Base-by-base conservation (phyloP, 2,329 filamentous ascomycete species). In the Penicillium hesseltinei region DNA sequence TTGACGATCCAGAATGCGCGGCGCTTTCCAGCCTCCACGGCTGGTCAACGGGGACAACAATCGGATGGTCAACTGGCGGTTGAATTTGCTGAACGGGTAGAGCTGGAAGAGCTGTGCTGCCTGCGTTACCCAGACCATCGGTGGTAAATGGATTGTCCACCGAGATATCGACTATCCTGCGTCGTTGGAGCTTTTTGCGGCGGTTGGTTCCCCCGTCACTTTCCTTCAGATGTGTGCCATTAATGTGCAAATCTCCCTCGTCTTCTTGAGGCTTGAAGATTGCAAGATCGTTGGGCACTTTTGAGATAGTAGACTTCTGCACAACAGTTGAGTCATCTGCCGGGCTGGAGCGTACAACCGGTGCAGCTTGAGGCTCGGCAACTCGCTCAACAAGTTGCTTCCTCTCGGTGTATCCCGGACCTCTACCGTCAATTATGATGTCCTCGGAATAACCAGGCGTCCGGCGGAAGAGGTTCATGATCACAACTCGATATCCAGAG, bases 401-500 rank as follows among this genome's bases (percentile, higher is more conserved):
- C 71, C 87, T 88, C 78, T 99, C 94, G 17, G 87, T 84, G 69
- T 91, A 95, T n/a, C 84, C 88, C 1, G 94, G 93, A 0, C 88
- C 88, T 35, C 85, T 85, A 2, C 89, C 88, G 72, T 99, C 94
- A 66, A 99, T 93, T 45, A 91, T 81, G 58, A 97, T 87, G 70
- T 99, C 94, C 63, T 96, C 90, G 0, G 88, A 89, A 69, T 94
- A 96, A 5, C 94, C 94, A 11, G 93, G 91, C 0, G 91, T 92
- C 58, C 86, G 88, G 62, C 94, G 86, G 81, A 99, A 99, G 2
- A 97, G 81, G 68, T 97, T 99, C 85, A 99, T 97, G 61, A 97
- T 95, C 21, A 87, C 90, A 62, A 96, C 82, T 48, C 94, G 87
- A 71, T 96, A 96, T 66, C 89, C 87, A 58, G 88, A 83, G 71